Base-by-base conservation (phyloP, 1,284 basidiomycete species). In the Trametes pubescens region DNA sequence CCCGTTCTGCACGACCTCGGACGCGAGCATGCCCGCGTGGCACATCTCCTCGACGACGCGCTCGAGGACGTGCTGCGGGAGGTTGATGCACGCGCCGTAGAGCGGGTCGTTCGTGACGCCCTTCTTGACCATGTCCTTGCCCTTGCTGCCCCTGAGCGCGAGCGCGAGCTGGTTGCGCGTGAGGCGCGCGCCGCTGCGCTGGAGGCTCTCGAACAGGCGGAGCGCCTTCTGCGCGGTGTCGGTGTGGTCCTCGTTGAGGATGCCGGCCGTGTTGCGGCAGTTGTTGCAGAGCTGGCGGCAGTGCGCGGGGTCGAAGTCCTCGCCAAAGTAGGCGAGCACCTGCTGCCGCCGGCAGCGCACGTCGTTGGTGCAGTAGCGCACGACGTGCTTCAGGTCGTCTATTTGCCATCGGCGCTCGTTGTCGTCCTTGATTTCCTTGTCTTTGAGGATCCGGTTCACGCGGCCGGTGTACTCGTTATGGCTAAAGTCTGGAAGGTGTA, bases 331-430 rank as follows among this genome's bases (percentile, higher is more conserved):
- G 43, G 83, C 84, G 48, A 99, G 84, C 21, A 99, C 83, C 72
- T 95, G 93, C 2, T 86, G 84, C 1, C 98, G 89, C 10, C 98
- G 90, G 73, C 97, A 99, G 70, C 95, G 93, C 40, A 89, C 87
- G 62, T 87, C 84, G 77, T 98, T 95, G 61, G 81, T 76, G 77
- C 94, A 96, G 77, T 91, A 99, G 57, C 86, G 79, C 14, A 90
- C 82, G 47, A 93, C 86, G n/a, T 82, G 80, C 4, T 79, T 73
- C 34, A 93, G 75, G 24, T 84, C 82, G 51, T 81, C 77, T 18
- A 60, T 57, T 65, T 88, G 86, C 14, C 88, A 84, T 80, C 69
- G 86, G 86, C 67, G 91, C 87, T 53, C 82, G 82, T 0, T 69
- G 64, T 46, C 74, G 70, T 2, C 3, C 18, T 77, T 74, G n/a